Evolutionary conservation across 192 early-diverging fungal genomes (phyloP), one percentile per base, ranked within the genome.

Genomic region (Umbelopsis vinacea): DNA sequence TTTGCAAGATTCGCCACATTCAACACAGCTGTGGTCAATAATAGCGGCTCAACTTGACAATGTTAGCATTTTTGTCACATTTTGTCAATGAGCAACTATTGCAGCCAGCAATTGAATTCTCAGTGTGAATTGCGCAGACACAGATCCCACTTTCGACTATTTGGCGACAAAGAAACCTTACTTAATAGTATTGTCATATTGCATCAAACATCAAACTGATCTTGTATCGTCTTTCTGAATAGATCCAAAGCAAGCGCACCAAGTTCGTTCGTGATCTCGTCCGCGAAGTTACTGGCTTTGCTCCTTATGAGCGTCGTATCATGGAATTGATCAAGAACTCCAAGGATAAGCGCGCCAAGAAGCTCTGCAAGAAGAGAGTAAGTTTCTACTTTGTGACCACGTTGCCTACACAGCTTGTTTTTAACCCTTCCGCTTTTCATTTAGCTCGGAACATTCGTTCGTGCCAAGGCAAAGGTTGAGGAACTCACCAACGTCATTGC

Each of bases 261-360:
- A 83, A 82, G 82, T 97, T 98, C 83, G 97, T 99, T 68, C 92
- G 93, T 79, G 91, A 90, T 78, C 79, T 98, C 76, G 85, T 99
- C 82, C 96, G 98, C 76, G 98, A 99, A 86, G 97, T 99, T 43
- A 90, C 88, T 80, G 98, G 98, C 67, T 98, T 92, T 78, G 93
- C 98, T 63, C 98, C 98, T 69, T 99, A 99, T 83, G 98, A 99
- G 88, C 92, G 92, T 76, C 92, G 98, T 86, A 92, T 98, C 75
- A 98, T 99, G 97, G 98, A 99, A 91, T 90, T 99, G 92, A 86
- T 99, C 82, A 97, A 96, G 92, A 98, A 98, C 93, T 95, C 94
- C 84, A 96, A 96, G 86, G 98, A 99, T 85, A 99, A 99, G 96
- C 94, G 98, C 81, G 98, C 98, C 70, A 91, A 94, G 83, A 96